phyloP scores from a whole-genome alignment of 1,139 yeast species.

The Scheffersomyces segobiensis region DNA sequence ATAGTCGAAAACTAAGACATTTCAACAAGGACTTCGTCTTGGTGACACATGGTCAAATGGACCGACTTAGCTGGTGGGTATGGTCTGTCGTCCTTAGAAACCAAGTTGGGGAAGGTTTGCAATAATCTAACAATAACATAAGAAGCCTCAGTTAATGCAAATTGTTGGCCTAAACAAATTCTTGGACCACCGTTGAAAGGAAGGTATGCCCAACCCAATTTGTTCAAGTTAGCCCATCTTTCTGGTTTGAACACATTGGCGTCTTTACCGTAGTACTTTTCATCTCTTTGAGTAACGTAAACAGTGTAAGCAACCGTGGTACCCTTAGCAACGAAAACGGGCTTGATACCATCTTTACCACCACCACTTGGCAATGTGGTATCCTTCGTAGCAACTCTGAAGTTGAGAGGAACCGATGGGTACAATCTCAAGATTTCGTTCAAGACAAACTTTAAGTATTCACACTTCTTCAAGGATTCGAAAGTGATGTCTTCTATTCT shows the following conservation, averaged over 20 bases:
- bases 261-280: conserved; percentile 22
- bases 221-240: conserved; percentile 23
- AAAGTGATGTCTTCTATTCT: conserved; percentile 18
- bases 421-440: conserved; percentile 26
- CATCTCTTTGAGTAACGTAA: conserved; percentile 20
- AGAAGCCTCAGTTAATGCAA: conserved; percentile 47
- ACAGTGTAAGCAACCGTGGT: conserved; percentile 21
- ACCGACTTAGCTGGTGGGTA: conserved; percentile 35
- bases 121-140: conserved; percentile 29
- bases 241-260: conserved; percentile 23
- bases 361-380: conserved; percentile 29
- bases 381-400: conserved; percentile 22
- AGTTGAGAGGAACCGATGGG: conserved; percentile 28
- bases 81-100: conserved; percentile 20
- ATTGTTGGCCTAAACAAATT: conserved; percentile 47
- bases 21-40: conserved; percentile 26
- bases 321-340: conserved; percentile 24
- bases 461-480: conserved; percentile 25
- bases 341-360: conserved; percentile 19
- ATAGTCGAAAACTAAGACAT: background rate
- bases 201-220: conserved; percentile 44
- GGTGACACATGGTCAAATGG: conserved; percentile 37
- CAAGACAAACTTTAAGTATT: conserved; percentile 24
- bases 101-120: conserved; percentile 35
- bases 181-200: conserved; percentile 50